Evolutionary conservation across 176 grass and related monocot species (phyloP).

Genomic region (Neostapfia colusana): DNA sequence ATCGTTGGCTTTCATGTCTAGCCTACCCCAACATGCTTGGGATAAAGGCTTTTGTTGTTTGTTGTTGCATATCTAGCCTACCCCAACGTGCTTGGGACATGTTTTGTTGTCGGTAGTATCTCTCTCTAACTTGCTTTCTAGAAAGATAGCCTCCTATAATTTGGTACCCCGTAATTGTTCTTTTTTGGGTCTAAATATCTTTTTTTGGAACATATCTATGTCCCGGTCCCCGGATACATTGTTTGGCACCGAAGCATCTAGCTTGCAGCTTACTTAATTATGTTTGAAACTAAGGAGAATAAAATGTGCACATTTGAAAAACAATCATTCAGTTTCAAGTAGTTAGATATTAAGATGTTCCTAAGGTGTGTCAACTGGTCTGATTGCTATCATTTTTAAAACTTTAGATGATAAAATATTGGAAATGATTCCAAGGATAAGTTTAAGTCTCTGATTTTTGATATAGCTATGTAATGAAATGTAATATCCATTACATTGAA

Average conservation of each 20-base stretch:
- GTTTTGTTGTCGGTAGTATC: too few species aligned
- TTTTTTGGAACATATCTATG: not conserved
- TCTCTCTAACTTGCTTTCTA: not conserved
- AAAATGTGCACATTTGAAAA: not conserved
- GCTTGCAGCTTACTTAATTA: not conserved
- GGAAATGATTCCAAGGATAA: not conserved
- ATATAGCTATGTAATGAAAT: not conserved
- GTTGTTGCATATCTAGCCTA: too few species aligned
- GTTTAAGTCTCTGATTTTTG: not conserved
- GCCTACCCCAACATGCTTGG: too few species aligned
- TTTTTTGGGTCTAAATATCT: not conserved
- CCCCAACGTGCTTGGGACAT: too few species aligned
- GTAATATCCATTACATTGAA: not conserved
- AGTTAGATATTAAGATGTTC: not conserved
- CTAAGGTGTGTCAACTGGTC: not conserved
- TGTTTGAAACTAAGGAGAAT: not conserved
- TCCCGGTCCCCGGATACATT: not conserved
- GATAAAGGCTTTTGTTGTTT: too few species aligned
- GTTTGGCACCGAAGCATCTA: not conserved
- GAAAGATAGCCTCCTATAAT: slow-evolving; percentile 6
- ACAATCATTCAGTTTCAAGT: not conserved
- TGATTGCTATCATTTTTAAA: not conserved
- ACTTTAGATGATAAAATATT: slow-evolving; percentile 4
- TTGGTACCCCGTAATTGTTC: not conserved
- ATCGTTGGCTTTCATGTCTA: too few species aligned